Percentiles rank a stretch among this genome's conserved stretches.
These are phyloP conservation scores for Umbilicaria muhlenbergii DNA, from an alignment of 495 filamentous ascomycete species.

Conservation along the genomic window DNA sequence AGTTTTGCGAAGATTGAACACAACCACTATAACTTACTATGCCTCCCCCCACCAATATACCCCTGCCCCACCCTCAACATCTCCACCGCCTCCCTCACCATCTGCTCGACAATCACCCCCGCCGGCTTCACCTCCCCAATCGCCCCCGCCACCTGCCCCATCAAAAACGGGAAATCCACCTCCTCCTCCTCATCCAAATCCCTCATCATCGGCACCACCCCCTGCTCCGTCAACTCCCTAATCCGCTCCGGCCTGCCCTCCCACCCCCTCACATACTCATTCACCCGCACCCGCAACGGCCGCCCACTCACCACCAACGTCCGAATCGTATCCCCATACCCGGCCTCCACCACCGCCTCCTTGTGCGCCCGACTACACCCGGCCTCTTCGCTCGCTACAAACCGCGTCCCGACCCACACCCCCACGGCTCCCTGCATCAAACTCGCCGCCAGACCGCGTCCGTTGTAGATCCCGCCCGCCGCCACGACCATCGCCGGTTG, in stretches of 20 bases:
- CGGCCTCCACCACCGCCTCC: conserved; percentile 57
- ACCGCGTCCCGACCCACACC: conserved; percentile 76
- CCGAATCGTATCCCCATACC: conserved; percentile 56
- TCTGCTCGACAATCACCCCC: conserved; percentile 63
- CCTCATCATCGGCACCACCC: conserved; percentile 61
- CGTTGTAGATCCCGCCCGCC: conserved; percentile 60
- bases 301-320: conserved; percentile 69
- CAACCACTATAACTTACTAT: conserved; percentile 10
- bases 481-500: conserved; percentile 53
- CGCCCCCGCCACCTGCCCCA: conserved; percentile 82
- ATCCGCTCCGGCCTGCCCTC: conserved; percentile 58
- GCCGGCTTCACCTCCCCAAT: conserved; percentile 66
- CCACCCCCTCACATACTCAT: conserved; percentile 70
- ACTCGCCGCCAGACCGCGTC: conserved; percentile 50
- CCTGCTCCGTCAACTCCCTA: conserved; percentile 50
- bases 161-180: conserved; percentile 69
- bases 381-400: conserved; percentile 66
- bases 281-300: conserved; percentile 63
- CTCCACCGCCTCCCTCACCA: conserved; percentile 65
- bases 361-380: conserved; percentile 67
- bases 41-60: conserved; percentile 15
- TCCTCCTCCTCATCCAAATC: conserved; percentile 67
- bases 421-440: conserved; percentile 60
- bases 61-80: conserved; percentile 36
- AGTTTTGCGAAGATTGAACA: background rate